Conservation (phyloP, 805 yeast genomes). For the Monosporozyma servazzii region DNA sequence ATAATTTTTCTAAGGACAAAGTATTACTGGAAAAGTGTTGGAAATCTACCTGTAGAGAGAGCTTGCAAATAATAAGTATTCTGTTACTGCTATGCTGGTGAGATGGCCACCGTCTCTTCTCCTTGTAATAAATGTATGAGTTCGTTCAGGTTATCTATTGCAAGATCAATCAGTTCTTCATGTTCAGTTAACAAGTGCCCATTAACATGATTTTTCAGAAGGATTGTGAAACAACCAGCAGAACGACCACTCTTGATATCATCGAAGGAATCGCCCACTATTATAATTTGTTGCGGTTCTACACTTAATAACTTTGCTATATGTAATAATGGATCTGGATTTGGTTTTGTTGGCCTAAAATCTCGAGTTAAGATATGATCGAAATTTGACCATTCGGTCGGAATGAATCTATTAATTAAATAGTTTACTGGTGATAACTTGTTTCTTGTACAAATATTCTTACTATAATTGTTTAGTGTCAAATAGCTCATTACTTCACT, state of each 20-base stretch:
- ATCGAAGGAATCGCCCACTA: constrained; percentile 70
- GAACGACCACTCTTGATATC: constrained; percentile 54
- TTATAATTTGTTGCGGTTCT: constrained; percentile 39
- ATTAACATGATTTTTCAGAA: constrained; percentile 46
- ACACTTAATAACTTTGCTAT: constrained; percentile 44
- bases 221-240: constrained; percentile 55
- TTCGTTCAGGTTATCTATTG: constrained; percentile 15
- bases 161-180: constrained; percentile 21
- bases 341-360: constrained; percentile 60
- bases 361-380: constrained; percentile 54
- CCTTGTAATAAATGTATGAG: constrained; percentile 19
- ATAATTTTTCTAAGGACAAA: too few relatives aligned
- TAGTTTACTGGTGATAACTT: constrained; percentile 44
- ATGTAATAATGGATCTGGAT: constrained; percentile 51
- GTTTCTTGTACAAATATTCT: constrained; percentile 59
- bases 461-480: constrained; percentile 30
- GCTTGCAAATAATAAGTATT: too few relatives aligned
- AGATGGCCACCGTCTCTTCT: not conserved
- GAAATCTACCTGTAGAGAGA: too few relatives aligned
- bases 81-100: too few relatives aligned
- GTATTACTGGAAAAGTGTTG: too few relatives aligned
- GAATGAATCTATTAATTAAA: constrained; percentile 38
- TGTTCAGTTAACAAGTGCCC: constrained; percentile 32
- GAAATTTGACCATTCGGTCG: constrained; percentile 30
- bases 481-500: constrained; percentile 31